A percentile compares a stretch with the other conserved stretches of the same genome.
phyloP scores from a whole-genome alignment of 352 stramenopile genomes.

The Globisporangium middletonii region DNA sequence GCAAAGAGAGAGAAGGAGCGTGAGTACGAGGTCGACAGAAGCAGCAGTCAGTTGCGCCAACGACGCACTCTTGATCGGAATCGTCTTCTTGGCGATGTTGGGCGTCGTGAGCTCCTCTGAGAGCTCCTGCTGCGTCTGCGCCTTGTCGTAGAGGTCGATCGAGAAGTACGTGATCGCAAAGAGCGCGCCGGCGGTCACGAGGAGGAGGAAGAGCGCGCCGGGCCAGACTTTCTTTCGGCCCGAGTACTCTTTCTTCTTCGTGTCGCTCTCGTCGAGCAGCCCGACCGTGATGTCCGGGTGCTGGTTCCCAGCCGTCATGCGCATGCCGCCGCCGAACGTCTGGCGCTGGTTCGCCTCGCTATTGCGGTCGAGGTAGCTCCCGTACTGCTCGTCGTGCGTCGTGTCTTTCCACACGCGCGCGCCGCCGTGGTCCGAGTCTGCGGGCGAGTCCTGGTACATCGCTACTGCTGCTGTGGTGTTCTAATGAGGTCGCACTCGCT shows the following conservation, averaged over 20 bases:
- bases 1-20: not conserved
- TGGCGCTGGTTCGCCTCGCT: constrained; percentile 23
- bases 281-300: constrained; percentile 77
- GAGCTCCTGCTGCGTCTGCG: constrained; percentile 59
- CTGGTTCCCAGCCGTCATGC: constrained; percentile 14
- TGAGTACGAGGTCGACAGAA: too few species aligned
- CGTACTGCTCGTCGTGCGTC: constrained; percentile 64
- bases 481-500: too few species aligned
- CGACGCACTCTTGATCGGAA: constrained; percentile 38
- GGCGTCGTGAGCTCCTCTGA: constrained; percentile 40
- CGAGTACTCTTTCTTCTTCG: constrained; percentile 41
- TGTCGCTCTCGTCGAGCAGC: constrained; percentile 42
- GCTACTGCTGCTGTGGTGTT: not conserved
- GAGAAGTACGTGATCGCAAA: constrained; percentile 62
- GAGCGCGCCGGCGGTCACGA: constrained; percentile 41
- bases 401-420: constrained; percentile 71
- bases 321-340: constrained; percentile 8
- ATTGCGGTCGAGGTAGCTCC: constrained; percentile 51
- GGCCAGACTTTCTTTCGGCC: constrained; percentile 78
- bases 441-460: constrained; percentile 19
- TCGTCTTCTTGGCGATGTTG: constrained; percentile 22
- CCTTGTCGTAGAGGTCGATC: constrained; percentile 45
- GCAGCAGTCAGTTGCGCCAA: too few species aligned
- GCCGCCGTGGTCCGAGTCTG: constrained; percentile 15
- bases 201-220: constrained; percentile 60